phyloP scores from a whole-genome alignment of 352 stramenopile species.

The Albugo laibachii region DNA sequence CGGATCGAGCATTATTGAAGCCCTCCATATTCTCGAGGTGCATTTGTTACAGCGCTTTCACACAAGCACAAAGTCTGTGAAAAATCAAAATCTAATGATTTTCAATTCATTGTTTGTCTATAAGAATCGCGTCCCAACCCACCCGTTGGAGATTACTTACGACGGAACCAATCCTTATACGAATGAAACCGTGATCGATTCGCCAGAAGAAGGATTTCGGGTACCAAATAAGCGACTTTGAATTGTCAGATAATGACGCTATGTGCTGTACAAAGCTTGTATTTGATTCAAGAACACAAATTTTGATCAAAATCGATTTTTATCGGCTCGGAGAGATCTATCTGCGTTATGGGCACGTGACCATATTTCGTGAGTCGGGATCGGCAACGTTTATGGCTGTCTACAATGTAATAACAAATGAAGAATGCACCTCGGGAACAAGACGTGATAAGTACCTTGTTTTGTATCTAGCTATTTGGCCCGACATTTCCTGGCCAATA shows the following conservation, averaged over 20 bases:
- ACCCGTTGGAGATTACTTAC: constrained; percentile 62
- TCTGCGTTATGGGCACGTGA: constrained; percentile 60
- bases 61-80: background rate
- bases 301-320: constrained; percentile 53
- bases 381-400: constrained; percentile 73
- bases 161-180: constrained; percentile 41
- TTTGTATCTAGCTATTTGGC: constrained; percentile 34
- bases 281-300: constrained; percentile 43
- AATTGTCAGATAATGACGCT: background rate
- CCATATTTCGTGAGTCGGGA: constrained; percentile 65
- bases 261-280: constrained; percentile 18
- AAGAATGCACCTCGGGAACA: background rate
- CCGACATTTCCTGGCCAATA: constrained; percentile 69
- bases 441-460: background rate
- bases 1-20: constrained; percentile 46
- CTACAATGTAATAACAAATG: constrained; percentile 38
- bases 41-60: background rate
- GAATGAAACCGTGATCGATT: constrained; percentile 35
- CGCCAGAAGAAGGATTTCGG: constrained; percentile 44
- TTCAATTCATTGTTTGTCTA: background rate
- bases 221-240: constrained; percentile 7
- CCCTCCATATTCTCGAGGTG: constrained; percentile 58
- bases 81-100: no score
- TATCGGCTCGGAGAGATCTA: constrained; percentile 58
- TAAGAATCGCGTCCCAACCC: constrained; percentile 42